phyloP scores from a whole-genome alignment of 164 flowering plant genomes.

The Annona squamosa region DNA sequence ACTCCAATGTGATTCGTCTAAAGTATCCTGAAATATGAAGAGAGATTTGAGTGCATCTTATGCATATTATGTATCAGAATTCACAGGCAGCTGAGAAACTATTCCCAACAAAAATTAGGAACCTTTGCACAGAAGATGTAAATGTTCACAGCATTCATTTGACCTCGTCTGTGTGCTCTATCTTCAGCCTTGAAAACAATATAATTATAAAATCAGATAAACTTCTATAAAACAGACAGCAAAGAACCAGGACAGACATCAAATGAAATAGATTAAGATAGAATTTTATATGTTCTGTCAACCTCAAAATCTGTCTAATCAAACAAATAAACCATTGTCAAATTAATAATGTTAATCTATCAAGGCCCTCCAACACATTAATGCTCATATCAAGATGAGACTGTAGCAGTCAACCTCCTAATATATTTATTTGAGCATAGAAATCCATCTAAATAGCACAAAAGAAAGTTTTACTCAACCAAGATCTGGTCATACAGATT shows the following conservation, averaged over 20 bases:
- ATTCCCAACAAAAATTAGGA: not conserved
- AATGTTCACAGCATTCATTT: slow-evolving; percentile 73
- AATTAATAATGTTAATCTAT: no score
- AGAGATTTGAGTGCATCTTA: not conserved
- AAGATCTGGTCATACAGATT: no score
- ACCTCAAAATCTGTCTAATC: no score
- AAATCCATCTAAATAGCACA: no score
- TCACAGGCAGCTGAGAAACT: not conserved
- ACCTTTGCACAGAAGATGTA: slow-evolving; percentile 98
- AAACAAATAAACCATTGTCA: no score
- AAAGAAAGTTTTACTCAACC: no score
- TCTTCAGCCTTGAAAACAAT: slow-evolving; percentile 69
- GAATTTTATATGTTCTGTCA: no score
- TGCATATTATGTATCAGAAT: not conserved
- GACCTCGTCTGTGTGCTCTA: slow-evolving; percentile 96
- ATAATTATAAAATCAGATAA: not conserved
- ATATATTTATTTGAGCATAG: no score
- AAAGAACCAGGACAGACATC: not conserved
- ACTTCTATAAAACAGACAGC: not conserved
- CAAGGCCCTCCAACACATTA: no score
- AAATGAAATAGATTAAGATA: no score
- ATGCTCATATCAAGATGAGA: no score
- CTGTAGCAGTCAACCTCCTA: no score
- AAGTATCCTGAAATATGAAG: slow-evolving; percentile 54
- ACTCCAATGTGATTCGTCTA: slow-evolving; percentile 76